A percentile compares a stretch with the other conserved stretches of the same genome.
phyloP scores from a whole-genome alignment of 441 rosid species.

The Pelargonium citronellum region DNA sequence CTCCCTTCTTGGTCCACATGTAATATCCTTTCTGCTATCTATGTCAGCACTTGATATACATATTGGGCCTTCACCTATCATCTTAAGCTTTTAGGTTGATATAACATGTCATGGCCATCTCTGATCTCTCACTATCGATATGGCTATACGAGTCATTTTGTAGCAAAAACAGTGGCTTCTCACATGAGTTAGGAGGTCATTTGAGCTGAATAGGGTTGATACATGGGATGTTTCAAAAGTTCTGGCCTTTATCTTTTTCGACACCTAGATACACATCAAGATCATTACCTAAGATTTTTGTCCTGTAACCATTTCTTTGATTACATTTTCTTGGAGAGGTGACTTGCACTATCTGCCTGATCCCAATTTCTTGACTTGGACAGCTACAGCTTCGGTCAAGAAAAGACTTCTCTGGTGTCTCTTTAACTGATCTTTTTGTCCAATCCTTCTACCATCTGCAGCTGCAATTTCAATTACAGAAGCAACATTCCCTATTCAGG shows the following conservation, averaged over 20 bases:
- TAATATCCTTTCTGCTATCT: too few relatives aligned
- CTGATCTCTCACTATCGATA: too few relatives aligned
- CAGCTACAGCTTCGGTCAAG: background rate
- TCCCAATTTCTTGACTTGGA: background rate
- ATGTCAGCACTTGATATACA: too few relatives aligned
- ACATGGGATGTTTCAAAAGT: background rate
- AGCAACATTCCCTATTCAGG: background rate
- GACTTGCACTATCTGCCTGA: too few relatives aligned
- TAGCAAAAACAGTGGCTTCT: too few relatives aligned
- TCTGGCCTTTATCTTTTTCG: background rate
- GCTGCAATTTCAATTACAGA: background rate
- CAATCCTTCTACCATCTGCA: background rate
- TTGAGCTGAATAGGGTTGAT: too few relatives aligned
- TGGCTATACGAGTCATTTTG: too few relatives aligned
- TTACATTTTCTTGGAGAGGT: background rate
- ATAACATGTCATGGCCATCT: too few relatives aligned
- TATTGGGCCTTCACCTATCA: too few relatives aligned
- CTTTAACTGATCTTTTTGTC: background rate
- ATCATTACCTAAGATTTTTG: background rate
- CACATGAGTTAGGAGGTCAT: too few relatives aligned
- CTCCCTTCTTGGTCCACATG: too few relatives aligned
- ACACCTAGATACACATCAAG: background rate
- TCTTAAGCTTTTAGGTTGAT: too few relatives aligned
- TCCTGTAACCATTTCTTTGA: background rate
- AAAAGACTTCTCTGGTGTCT: background rate